These are phyloP conservation scores for Dictyostelium purpureum DNA, from an alignment of 78 protist genomes.

Conservation along the genomic window DNA sequence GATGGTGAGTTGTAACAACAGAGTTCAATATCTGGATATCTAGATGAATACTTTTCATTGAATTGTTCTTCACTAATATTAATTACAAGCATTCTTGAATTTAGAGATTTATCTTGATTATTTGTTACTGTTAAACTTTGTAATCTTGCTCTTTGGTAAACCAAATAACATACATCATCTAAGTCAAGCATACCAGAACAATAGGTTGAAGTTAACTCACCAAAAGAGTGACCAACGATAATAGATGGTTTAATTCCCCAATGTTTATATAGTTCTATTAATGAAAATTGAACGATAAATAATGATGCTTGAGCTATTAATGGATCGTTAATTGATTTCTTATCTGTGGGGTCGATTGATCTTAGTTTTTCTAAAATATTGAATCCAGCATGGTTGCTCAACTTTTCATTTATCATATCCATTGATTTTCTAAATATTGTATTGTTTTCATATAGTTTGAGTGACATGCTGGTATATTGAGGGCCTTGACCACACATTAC, in stretches of 20 bases:
- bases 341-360: background rate
- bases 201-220: slow-evolving; percentile 35
- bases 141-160: background rate
- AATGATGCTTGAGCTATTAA: slow-evolving; percentile 14
- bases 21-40: slow-evolving; percentile 9
- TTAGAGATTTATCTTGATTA: slow-evolving; percentile 17
- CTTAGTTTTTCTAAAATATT: background rate
- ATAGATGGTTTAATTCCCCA: slow-evolving; percentile 1
- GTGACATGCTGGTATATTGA: background rate
- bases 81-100: slow-evolving; percentile 37
- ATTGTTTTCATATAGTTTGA: background rate
- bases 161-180: background rate
- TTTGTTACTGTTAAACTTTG: slow-evolving; percentile 13
- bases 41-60: background rate
- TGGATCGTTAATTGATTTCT: background rate
- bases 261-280: background rate
- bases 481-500: background rate
- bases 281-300: background rate
- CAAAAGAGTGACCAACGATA: slow-evolving; percentile 35
- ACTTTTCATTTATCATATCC: background rate
- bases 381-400: background rate
- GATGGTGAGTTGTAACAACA: slow-evolving; percentile 31
- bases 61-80: background rate
- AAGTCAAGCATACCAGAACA: background rate
- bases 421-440: background rate